Base-by-base conservation (phyloP, 225 moss, liverwort and hornwort species). In the Polytrichum formosum region DNA sequence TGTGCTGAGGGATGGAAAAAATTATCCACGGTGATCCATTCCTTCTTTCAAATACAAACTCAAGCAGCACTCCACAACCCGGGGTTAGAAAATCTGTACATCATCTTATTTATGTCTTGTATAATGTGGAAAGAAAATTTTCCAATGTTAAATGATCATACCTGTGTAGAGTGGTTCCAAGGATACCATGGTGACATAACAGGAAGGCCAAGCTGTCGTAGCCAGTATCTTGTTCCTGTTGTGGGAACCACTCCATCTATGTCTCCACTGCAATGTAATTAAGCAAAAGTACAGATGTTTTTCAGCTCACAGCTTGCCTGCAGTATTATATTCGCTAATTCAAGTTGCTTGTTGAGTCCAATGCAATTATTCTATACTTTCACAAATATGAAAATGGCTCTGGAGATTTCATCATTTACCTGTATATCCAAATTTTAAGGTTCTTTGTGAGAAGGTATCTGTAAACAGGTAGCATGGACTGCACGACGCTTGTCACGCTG, bases 121-220 rank as follows among this genome's bases (percentile, higher is more conserved):
- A 46, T 46, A 46, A 4, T 13, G 3, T 46, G 35, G 35, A 35
- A 35, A 9, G 9, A 35, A 16, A 46, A 46, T 4, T 46, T 46
- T 10, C 35, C 9, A 35, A 35, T 35, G 2, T 35, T 9, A 35
- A 35, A 9, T 35, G 35, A 7, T 31, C 19, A 26, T 74, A 90
- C 91, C 90, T 92, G 91, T n/a, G 87, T 89, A 1, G 92, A 90
- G 69, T 90, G 85, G 70, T 92, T 89, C 92, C 94, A 95, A 5
- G 94, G 89, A 79, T 92, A 91, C 94, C 90, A 95, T 0, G 91
- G 79, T 55, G 82, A 78, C 66, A 82, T 70, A 0, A 90, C 80
- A 2, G 84, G 76, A 59, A 92, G 74, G 55, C 78, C 81, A 4
- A 95, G 69, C 25, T 90, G 75, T 61, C 72, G 66, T 19, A 95